A percentile compares a stretch with the other conserved stretches of the same genome.
These are phyloP conservation scores for Theobroma grandiflorum DNA, from an alignment of 441 rosid species.

Conservation along the genomic window DNA sequence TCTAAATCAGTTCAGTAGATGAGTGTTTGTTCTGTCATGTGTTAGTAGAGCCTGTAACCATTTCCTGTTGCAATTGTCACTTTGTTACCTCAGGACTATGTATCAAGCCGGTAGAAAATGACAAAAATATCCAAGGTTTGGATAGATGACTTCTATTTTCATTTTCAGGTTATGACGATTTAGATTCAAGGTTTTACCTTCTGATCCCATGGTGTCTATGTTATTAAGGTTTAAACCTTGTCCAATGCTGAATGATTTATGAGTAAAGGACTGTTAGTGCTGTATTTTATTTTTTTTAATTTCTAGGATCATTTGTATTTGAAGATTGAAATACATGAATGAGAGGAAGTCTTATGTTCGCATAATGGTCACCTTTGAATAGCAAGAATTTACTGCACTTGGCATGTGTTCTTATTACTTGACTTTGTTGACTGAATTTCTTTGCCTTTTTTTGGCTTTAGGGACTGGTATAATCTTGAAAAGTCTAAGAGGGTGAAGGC, in stretches of 20 bases:
- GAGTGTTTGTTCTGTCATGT: neutral
- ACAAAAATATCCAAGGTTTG: neutral
- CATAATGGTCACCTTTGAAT: neutral
- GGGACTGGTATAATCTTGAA: conserved; percentile 98
- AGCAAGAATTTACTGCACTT: conserved; percentile 9
- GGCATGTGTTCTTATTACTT: conserved; percentile 10
- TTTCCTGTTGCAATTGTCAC: neutral
- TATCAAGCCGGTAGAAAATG: neutral
- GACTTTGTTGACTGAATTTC: conserved; percentile 26
- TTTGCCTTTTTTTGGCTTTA: conserved; percentile 39
- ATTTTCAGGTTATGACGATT: neutral
- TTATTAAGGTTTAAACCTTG: neutral
- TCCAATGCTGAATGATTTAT: neutral
- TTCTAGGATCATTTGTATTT: neutral
- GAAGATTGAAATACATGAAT: conserved; percentile 17
- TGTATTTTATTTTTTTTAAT: conserved; percentile 1
- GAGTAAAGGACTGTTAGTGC: neutral
- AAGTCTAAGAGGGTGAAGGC: conserved; percentile 95
- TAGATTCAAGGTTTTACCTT: neutral
- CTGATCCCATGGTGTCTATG: neutral
- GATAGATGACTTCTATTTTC: neutral
- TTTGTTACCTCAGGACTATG: neutral
- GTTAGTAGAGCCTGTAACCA: neutral
- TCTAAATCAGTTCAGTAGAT: conserved; percentile 8
- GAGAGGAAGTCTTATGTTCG: neutral